Percentiles rank a stretch among this genome's conserved stretches.
These are phyloP conservation scores for Lentinus brumalis DNA, from an alignment of 768 basidiomycete species.

Conservation along the genomic window DNA sequence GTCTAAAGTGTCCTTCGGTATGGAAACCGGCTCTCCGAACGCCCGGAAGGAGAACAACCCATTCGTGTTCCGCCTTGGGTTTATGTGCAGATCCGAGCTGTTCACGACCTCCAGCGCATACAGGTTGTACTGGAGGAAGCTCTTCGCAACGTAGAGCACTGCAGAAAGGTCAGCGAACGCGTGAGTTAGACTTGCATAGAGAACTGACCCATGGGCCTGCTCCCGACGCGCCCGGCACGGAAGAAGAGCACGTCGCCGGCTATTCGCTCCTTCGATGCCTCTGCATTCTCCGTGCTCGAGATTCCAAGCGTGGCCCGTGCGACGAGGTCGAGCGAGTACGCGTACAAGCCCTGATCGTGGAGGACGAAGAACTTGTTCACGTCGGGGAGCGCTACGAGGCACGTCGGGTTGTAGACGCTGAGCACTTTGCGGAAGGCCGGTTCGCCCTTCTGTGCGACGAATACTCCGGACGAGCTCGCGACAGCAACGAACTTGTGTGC, in stretches of 20 bases:
- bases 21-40: conserved; percentile 70
- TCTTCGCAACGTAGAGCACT: conserved; percentile 75
- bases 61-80: conserved; percentile 38
- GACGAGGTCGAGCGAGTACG: conserved; percentile 75
- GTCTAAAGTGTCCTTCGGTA: conserved; percentile 71
- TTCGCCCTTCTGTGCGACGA: conserved; percentile 55
- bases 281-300: conserved; percentile 46
- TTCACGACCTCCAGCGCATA: conserved; percentile 61
- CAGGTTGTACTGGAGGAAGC: conserved; percentile 58
- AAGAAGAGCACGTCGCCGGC: conserved; percentile 64
- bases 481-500: conserved; percentile 63
- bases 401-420: conserved; percentile 47
- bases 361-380: conserved; percentile 74
- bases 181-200: not conserved
- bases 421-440: conserved; percentile 67
- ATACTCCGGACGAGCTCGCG: conserved; percentile 71
- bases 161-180: not conserved
- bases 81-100: conserved; percentile 36
- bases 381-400: conserved; percentile 56
- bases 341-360: conserved; percentile 53
- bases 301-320: conserved; percentile 58
- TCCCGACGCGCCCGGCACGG: conserved; percentile 53
- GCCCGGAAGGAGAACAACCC: conserved; percentile 49
- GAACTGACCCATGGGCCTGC: conserved; percentile 56
- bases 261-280: conserved; percentile 63